Evolutionary conservation across 192 early-diverging fungal genomes (phyloP).

Genomic region (Polychytrium aggregatum): DNA sequence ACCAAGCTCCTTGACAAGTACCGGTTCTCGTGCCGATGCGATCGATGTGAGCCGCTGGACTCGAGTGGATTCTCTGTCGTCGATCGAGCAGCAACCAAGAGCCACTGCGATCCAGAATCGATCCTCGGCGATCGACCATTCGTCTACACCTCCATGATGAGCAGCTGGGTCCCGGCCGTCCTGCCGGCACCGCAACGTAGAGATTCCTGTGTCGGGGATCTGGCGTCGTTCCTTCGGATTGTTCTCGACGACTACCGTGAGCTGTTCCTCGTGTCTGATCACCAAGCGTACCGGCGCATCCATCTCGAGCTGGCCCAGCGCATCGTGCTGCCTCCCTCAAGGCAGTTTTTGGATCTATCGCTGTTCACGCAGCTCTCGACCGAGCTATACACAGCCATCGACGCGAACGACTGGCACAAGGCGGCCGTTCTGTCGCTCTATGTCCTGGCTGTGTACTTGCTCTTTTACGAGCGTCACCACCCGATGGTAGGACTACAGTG

Average conservation of each 20-base stretch:
- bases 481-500: constrained; percentile 33
- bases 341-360: constrained; percentile 16
- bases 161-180: not conserved
- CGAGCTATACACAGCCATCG: constrained; percentile 27
- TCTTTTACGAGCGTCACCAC: constrained; percentile 37
- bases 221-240: not conserved
- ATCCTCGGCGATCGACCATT: not conserved
- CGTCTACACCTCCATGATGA: not conserved
- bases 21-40: constrained; percentile 35
- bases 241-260: too few species aligned
- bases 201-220: not conserved
- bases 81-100: not conserved
- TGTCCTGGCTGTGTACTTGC: constrained; percentile 31
- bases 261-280: too few species aligned
- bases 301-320: not conserved
- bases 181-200: not conserved
- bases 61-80: not conserved
- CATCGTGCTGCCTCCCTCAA: not conserved
- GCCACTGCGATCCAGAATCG: not conserved
- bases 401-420: constrained; percentile 20
- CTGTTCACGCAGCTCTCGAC: constrained; percentile 23
- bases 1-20: constrained; percentile 29
- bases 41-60: constrained; percentile 17
- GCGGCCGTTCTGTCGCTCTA: constrained; percentile 29
- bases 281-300: too few species aligned